phyloP scores from a whole-genome alignment of 2,329 filamentous ascomycete species.

The Penicillium sp. region DNA sequence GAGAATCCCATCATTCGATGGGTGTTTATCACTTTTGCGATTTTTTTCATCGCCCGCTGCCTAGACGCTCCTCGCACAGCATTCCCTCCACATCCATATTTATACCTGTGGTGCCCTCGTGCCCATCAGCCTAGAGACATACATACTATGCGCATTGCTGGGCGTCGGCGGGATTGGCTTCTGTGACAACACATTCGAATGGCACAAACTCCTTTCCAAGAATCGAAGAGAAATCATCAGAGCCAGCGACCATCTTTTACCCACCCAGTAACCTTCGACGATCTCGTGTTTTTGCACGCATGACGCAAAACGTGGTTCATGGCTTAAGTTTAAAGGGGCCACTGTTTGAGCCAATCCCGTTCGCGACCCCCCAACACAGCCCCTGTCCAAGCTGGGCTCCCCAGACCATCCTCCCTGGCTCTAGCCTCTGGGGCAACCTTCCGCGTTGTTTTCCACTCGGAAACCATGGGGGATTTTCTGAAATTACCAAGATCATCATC shows the following conservation, averaged over 20 bases:
- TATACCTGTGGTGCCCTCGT: background rate
- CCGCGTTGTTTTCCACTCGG: background rate
- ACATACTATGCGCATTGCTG: constrained; percentile 20
- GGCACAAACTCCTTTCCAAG: background rate
- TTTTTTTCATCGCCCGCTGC: background rate
- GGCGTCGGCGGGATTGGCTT: constrained; percentile 18
- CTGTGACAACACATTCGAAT: background rate
- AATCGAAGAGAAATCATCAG: background rate
- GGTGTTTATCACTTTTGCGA: constrained; percentile 1
- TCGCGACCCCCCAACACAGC: constrained; percentile 6
- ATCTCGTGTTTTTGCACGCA: constrained; percentile 26
- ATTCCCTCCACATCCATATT: constrained; percentile 3
- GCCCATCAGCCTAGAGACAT: background rate
- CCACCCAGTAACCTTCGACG: constrained; percentile 9
- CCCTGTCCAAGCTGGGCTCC: constrained; percentile 4
- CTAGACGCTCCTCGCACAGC: constrained; percentile 7
- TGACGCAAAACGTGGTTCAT: constrained; percentile 28
- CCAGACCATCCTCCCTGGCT: constrained; percentile 7
- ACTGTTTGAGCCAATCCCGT: constrained; percentile 19
- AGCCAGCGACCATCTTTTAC: constrained; percentile 1
- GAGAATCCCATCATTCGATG: constrained; percentile 11
- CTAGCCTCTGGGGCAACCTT: background rate
- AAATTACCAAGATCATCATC: background rate
- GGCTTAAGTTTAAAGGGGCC: constrained; percentile 14
- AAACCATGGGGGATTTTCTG: background rate